phyloP scores from a whole-genome alignment of 208 protist species.

The Crithidia bombi region DNA sequence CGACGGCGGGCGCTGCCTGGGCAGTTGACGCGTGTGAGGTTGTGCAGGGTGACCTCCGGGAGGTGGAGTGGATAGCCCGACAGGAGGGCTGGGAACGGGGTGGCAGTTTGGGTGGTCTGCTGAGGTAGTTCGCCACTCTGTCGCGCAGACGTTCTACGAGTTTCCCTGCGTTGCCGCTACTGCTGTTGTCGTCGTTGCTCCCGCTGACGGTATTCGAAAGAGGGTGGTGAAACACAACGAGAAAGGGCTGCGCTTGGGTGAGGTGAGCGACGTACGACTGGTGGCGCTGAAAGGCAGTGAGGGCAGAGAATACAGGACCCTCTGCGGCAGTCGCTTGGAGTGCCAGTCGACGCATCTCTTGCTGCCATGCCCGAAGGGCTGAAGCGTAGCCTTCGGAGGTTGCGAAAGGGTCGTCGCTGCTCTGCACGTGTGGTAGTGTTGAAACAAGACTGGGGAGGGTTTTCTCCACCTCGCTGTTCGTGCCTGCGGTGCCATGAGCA shows the following conservation, averaged over 20 bases:
- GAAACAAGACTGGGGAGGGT: background rate
- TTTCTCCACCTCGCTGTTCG: background rate
- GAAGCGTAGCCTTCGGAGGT: background rate
- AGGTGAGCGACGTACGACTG: slow-evolving; percentile 1
- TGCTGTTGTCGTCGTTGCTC: background rate
- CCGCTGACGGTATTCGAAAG: background rate
- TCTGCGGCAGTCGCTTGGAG: background rate
- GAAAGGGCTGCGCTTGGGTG: slow-evolving; percentile 4
- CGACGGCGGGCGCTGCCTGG: background rate
- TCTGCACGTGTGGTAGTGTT: background rate
- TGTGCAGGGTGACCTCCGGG: too few relatives aligned
- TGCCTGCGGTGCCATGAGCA: background rate
- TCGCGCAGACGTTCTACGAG: slow-evolving; percentile 2
- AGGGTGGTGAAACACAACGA: background rate
- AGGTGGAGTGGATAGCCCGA: too few relatives aligned
- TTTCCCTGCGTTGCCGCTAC: background rate
- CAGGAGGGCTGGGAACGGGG: too few relatives aligned
- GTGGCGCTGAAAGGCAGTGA: background rate
- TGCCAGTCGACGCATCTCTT: background rate
- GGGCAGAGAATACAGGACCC: background rate
- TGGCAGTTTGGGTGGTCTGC: slow-evolving; percentile 20
- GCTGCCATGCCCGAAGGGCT: background rate
- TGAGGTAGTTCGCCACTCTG: slow-evolving; percentile 14
- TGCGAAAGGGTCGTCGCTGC: background rate
- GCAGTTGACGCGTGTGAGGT: too few relatives aligned